Evolutionary conservation across 2,329 filamentous ascomycete species (phyloP), one percentile per base, ranked within the genome.

Genomic region (Talaromyces albobiverticillius): DNA sequence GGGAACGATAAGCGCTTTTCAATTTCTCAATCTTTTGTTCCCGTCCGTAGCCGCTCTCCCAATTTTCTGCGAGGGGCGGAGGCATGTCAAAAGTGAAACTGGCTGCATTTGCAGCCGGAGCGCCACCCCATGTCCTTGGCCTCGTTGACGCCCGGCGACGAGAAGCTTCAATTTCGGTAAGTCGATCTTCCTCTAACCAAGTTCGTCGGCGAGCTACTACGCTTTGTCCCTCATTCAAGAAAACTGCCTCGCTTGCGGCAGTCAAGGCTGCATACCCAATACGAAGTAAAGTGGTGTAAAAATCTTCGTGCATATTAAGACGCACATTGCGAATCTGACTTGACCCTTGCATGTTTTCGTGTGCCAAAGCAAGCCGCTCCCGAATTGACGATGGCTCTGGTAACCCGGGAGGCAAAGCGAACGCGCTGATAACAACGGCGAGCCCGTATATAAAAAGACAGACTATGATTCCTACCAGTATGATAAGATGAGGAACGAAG

Each of bases 231-330:
- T 97, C 93, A 58, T 96, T 96, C 10, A 99, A 77, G 66, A 96
- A 97, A 0, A 97, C 94, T 3, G 93, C 93, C 71, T 97, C 92
- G 63, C 90, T 96, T 0, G 94, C 94, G 70, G 95, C 93, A 0
- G 90, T 95, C 57, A 97, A 84, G 11, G 93, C 86, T 10, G 86
- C 86, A 66, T 96, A 96, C 0, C 94, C 94, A 32, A 90, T 84
- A 56, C 92, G 86, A 3, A 97, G 79, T 4, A 97, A 77, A 0
- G 90, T 89, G 0, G 91, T 95, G 68, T 97, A 99, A 67, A 97
- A 96, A 68, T 99, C 94, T 78, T 97, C 95, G 53, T 90, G 85
- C 77, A 88, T 85, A 41, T 86, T 89, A 52, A 97, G 83, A 11
- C 86, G 84, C 34, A 96, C 83, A 36, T 88, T 86, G 1, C 88